Conservation (phyloP, 805 yeast genomes). For the Candida insectalens region DNA sequence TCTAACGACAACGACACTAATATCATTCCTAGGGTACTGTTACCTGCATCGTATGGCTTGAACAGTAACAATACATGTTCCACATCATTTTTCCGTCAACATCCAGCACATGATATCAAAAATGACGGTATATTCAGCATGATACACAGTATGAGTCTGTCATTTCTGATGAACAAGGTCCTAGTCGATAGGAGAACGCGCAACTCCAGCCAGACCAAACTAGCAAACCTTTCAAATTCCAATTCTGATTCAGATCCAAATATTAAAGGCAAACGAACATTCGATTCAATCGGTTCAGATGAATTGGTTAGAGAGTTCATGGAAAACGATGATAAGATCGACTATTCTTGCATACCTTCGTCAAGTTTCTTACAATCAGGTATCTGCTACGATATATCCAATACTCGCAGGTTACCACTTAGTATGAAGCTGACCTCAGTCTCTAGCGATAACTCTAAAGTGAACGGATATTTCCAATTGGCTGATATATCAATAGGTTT, state of each 20-base stretch:
- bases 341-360: background rate
- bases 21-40: conserved; percentile 17
- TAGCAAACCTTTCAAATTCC: too few relatives aligned
- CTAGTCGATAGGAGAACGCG: conserved; percentile 12
- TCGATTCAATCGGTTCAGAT: background rate
- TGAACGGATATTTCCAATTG: conserved; percentile 15
- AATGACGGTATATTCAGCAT: conserved; percentile 8
- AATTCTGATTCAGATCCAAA: too few relatives aligned
- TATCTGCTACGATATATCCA: conserved; percentile 9
- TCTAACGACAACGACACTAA: conserved; percentile 14
- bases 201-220: background rate
- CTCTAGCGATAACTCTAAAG: conserved; percentile 4
- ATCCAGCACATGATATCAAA: conserved; percentile 15
- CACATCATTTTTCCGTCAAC: conserved; percentile 18
- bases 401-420: conserved; percentile 7
- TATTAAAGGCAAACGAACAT: too few relatives aligned
- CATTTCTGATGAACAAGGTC: conserved; percentile 18
- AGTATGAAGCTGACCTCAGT: conserved; percentile 15
- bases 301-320: background rate
- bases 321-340: background rate
- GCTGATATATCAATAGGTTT: conserved; percentile 14
- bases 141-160: conserved; percentile 16
- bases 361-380: conserved; percentile 21
- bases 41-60: conserved; percentile 5
- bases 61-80: too few relatives aligned